phyloP scores from a whole-genome alignment of 371 early-diverging fungal species.

The Haplosporangium sp. region DNA sequence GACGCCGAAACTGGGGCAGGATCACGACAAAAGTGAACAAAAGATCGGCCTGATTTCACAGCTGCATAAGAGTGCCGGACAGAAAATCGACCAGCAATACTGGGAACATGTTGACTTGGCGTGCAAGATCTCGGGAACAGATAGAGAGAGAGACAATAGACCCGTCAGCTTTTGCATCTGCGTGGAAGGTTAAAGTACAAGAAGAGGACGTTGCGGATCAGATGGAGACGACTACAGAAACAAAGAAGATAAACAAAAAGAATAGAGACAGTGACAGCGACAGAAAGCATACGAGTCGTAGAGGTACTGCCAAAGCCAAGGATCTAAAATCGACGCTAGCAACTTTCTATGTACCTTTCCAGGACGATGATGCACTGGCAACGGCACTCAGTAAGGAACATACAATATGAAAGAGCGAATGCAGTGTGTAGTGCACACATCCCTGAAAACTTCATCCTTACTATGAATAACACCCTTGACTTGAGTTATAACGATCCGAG shows the following conservation, averaged over 20 bases:
- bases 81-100: constrained; percentile 13
- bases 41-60: background rate
- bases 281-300: background rate
- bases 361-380: constrained; percentile 48
- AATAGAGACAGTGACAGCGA: background rate
- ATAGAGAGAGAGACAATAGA: background rate
- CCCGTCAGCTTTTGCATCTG: too few relatives aligned
- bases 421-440: too few relatives aligned
- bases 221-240: too few relatives aligned
- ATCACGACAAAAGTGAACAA: too few relatives aligned
- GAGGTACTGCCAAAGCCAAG: background rate
- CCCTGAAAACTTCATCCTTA: too few relatives aligned
- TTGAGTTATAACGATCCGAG: constrained; percentile 32
- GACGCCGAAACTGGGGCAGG: too few relatives aligned
- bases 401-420: too few relatives aligned
- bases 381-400: constrained; percentile 36
- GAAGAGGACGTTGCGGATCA: too few relatives aligned
- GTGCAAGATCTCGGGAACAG: constrained; percentile 3
- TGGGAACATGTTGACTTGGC: constrained; percentile 4
- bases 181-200: too few relatives aligned
- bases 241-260: background rate
- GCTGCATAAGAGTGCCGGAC: background rate
- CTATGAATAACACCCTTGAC: too few relatives aligned
- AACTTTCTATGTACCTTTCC: constrained; percentile 44
- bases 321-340: constrained; percentile 14